Conservation (phyloP, 78 protist species). For the Bodo saltans region DNA sequence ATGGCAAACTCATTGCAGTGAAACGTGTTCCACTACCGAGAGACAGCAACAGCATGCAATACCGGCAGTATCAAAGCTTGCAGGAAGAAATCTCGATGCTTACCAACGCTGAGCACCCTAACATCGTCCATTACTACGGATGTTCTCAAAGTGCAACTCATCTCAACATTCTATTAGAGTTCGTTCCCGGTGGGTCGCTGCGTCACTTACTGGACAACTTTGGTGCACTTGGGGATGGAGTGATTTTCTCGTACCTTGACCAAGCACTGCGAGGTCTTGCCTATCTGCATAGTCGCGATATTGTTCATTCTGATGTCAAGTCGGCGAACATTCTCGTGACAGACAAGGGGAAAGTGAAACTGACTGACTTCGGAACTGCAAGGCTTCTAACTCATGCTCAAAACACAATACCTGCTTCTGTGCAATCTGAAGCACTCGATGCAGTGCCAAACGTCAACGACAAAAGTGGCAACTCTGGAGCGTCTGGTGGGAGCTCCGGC, state of each 20-base stretch:
- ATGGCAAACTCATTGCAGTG: conserved; percentile 5
- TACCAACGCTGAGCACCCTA: background rate
- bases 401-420: too few relatives aligned
- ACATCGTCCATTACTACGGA: conserved; percentile 1
- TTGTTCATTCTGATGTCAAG: conserved; percentile 34
- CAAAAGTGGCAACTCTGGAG: too few relatives aligned
- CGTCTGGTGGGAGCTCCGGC: too few relatives aligned
- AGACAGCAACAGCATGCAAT: background rate
- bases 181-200: conserved; percentile 19
- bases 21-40: background rate
- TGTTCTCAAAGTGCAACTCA: background rate
- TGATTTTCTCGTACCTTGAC: conserved; percentile 4
- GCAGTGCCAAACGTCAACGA: too few relatives aligned
- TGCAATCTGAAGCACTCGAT: too few relatives aligned
- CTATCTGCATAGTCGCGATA: conserved; percentile 6
- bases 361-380: conserved; percentile 39
- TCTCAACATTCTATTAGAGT: background rate
- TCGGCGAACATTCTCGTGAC: conserved; percentile 33
- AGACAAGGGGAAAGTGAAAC: conserved; percentile 30
- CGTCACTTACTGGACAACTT: background rate
- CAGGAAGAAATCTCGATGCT: background rate
- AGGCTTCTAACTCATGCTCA: too few relatives aligned
- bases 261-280: conserved; percentile 23
- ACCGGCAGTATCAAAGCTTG: too few relatives aligned
- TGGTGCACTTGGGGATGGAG: background rate